Evolutionary conservation across 139 green algal species (phyloP).

Genomic region (Haematococcus sp.): DNA sequence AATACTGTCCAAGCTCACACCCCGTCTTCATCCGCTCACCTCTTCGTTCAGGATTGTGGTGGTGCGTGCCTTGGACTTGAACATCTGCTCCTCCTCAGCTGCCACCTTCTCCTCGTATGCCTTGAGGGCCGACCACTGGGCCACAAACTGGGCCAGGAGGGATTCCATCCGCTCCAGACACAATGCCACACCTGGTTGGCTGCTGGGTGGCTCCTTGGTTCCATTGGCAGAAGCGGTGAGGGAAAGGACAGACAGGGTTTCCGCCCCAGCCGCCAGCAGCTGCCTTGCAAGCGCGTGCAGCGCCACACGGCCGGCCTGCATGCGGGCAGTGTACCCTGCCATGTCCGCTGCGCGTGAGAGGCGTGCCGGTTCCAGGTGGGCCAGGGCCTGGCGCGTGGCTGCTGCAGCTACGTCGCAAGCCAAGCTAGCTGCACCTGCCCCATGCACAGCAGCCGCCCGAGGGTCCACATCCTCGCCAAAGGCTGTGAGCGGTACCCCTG

Average conservation of each 20-base stretch:
- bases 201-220: not conserved
- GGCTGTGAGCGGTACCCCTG: not conserved
- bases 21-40: constrained; percentile 14
- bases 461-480: not conserved
- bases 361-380: not conserved
- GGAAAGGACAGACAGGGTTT: not conserved
- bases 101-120: constrained; percentile 57
- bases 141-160: constrained; percentile 40
- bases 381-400: not conserved
- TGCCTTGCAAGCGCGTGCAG: constrained; percentile 40
- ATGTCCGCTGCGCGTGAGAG: constrained; percentile 32
- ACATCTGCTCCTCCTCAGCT: constrained; percentile 71
- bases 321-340: constrained; percentile 45
- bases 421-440: not conserved
- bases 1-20: too few species aligned
- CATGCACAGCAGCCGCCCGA: constrained; percentile 1
- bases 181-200: not conserved
- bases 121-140: constrained; percentile 32
- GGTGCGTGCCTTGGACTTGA: constrained; percentile 68
- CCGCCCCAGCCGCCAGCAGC: constrained; percentile 23
- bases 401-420: not conserved
- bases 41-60: constrained; percentile 64
- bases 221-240: not conserved
- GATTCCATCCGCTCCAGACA: constrained; percentile 14
- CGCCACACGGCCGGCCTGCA: constrained; percentile 48